Base-by-base conservation (phyloP, 345 rosid genomes). In the Melastoma malabathricum region DNA sequence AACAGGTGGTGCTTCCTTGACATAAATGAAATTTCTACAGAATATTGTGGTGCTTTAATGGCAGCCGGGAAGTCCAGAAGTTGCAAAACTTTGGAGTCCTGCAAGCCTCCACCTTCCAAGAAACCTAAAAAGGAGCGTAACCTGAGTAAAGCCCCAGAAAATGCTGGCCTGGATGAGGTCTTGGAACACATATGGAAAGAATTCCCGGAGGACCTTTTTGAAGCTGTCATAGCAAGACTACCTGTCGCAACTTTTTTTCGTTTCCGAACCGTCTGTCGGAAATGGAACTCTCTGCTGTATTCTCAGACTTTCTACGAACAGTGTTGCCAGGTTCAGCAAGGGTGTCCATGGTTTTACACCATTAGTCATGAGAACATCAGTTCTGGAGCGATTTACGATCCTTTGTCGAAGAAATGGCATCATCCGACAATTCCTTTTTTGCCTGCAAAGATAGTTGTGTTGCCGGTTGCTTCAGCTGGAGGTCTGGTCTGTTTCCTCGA, bases 401-500 rank as follows among this genome's bases (percentile, higher is more conserved):
- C 96, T 65, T 77, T 80, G 50, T 54, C 55, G 43, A 79, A 77
- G 72, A 92, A 92, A 72, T 92, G 98, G 96, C 75, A 81, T 75
- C 84, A 84, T 53, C 95, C 86, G 0, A 47, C 84, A 10, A 72
- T 82, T 61, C 73, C 87, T 51, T 72, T 67, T 43, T 74, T 87
- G 15, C 95, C 93, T 31, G 57, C 69, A n/a, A 92, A 86, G 81
- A 71, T 67, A 61, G 72, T 84, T 15, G 72, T 80, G 64, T 57
- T 87, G 64, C 98, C 95, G 17, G 88, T 87, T 70, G 89, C 98
- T 61, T 84, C 96, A 14, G 93, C 93, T 0, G 98, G 98, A 44
- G 98, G 98, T 47, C 78, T 92, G 19, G 89, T 92, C 45, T 92
- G 96, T 75, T 84, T 92, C 77, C 81, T 92, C 43, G 98, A 92